Evolutionary conservation across 805 yeast species (phyloP).

Genomic region (Kazachstania viticola): DNA sequence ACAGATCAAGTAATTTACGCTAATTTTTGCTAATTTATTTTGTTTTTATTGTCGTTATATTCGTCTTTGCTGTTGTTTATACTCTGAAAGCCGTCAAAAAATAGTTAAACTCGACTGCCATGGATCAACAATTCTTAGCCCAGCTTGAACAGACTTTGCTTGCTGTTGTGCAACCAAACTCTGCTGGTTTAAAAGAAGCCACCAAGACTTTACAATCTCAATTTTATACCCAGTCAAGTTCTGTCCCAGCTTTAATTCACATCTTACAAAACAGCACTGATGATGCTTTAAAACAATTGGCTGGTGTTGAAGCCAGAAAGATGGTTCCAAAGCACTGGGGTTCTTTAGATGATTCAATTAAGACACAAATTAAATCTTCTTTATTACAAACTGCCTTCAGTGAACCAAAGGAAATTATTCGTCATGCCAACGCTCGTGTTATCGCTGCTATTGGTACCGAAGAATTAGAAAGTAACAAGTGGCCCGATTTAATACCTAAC

Average conservation of each 20-base stretch:
- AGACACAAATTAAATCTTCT: constrained; percentile 53
- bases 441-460: constrained; percentile 73
- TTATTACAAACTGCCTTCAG: constrained; percentile 57
- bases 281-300: constrained; percentile 71
- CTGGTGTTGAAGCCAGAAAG: constrained; percentile 95
- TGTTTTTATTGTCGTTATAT: no score
- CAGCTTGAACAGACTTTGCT: constrained; percentile 69
- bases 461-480: constrained; percentile 56
- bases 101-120: no score
- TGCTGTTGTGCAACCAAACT: constrained; percentile 73
- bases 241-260: constrained; percentile 75
- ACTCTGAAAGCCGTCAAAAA: no score
- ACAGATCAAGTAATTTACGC: no score
- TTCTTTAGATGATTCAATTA: constrained; percentile 31
- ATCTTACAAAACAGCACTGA: constrained; percentile 60
- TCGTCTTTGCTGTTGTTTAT: no score
- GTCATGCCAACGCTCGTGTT: constrained; percentile 85
- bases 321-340: constrained; percentile 64
- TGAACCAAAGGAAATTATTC: constrained; percentile 51
- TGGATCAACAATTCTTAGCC: constrained; percentile 62
- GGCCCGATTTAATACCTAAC: constrained; percentile 69
- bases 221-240: constrained; percentile 55
- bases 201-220: constrained; percentile 62
- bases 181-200: constrained; percentile 72
- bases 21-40: no score